phyloP scores from a whole-genome alignment of 2,329 filamentous ascomycete species.

The Cladosporium austrohemisphaericum region DNA sequence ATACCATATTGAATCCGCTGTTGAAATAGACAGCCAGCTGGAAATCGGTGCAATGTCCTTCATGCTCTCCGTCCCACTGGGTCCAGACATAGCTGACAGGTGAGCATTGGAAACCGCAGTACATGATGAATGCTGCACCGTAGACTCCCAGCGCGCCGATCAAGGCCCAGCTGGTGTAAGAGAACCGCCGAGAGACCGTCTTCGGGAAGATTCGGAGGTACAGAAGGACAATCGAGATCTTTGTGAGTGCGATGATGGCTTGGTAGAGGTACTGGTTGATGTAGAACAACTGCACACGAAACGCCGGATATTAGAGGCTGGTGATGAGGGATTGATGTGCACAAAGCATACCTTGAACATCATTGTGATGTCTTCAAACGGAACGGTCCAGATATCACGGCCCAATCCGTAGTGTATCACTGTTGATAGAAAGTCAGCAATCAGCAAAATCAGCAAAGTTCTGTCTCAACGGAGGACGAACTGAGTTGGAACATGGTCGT shows the following conservation, averaged over 20 bases:
- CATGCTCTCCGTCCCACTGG: constrained; percentile 3
- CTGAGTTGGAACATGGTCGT: constrained; percentile 1
- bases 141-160: background rate
- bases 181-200: background rate
- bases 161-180: background rate
- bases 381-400: background rate
- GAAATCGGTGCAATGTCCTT: constrained; percentile 1
- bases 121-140: background rate
- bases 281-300: background rate
- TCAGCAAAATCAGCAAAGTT: background rate
- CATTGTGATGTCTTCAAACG: background rate
- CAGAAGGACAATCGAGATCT: constrained; percentile 2
- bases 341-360: background rate
- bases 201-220: constrained; percentile 2
- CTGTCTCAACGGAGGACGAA: background rate
- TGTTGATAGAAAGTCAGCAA: background rate
- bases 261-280: constrained; percentile 8
- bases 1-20: background rate
- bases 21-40: background rate
- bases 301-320: background rate
- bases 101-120: background rate
- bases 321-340: background rate
- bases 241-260: background rate
- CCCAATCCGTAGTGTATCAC: background rate
- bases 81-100: constrained; percentile 1